Evolutionary conservation across 1,284 basidiomycete species (phyloP).

Genomic region (Heterobasidion parviporum): DNA sequence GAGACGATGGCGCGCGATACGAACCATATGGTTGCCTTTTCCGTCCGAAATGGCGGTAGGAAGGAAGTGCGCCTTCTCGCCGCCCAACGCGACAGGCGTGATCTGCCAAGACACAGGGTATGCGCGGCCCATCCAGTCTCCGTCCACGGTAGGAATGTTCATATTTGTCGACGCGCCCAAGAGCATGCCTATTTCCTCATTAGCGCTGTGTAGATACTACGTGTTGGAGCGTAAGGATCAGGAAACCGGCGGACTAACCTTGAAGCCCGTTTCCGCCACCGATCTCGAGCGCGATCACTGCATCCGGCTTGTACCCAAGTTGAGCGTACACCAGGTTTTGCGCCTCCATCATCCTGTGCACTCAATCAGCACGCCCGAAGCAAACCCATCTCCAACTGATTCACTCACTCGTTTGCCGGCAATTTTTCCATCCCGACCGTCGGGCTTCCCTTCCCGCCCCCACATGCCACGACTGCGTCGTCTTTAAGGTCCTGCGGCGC

Average conservation of each 20-base stretch:
- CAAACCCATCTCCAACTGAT: neutral
- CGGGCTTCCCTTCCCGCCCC: constrained; percentile 20
- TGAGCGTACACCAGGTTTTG: constrained; percentile 1
- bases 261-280: constrained; percentile 26
- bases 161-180: constrained; percentile 17
- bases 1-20: neutral
- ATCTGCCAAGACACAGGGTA: constrained; percentile 9
- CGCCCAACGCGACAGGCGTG: constrained; percentile 1
- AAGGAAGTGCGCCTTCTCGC: constrained; percentile 4
- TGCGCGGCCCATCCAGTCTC: constrained; percentile 19
- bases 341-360: constrained; percentile 6
- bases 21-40: constrained; percentile 5
- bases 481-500: constrained; percentile 9
- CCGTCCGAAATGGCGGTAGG: constrained; percentile 6
- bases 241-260: neutral
- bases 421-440: constrained; percentile 16
- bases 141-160: constrained; percentile 22
- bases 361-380: neutral
- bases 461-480: constrained; percentile 6
- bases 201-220: too few species aligned
- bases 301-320: constrained; percentile 4
- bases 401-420: constrained; percentile 3
- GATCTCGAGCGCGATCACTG: constrained; percentile 14
- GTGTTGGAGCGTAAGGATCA: neutral
- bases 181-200: constrained; percentile 13